phyloP scores from a whole-genome alignment of 768 basidiomycete genomes.

The Phanerochaete carnosa region DNA sequence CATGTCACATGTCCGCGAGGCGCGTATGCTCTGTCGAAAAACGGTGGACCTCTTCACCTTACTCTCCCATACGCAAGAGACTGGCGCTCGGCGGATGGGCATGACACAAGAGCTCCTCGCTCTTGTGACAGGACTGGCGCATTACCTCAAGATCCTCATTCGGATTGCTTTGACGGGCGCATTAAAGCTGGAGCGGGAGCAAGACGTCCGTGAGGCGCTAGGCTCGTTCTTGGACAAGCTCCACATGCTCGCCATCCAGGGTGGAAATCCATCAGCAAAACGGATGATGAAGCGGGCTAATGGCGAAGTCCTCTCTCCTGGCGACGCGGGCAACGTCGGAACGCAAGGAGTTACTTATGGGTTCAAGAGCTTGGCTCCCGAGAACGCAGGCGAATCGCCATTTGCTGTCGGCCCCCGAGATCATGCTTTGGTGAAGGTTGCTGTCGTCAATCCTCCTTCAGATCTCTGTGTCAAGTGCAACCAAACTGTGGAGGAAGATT shows the following conservation, averaged over 20 bases:
- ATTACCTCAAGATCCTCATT: conserved; percentile 99
- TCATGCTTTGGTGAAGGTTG: conserved; percentile 45
- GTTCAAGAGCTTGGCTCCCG: conserved; percentile 87
- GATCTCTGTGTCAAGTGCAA: conserved; percentile 91
- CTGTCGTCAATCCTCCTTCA: conserved; percentile 71
- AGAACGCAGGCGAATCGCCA: conserved; percentile 86
- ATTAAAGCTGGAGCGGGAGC: conserved; percentile 91
- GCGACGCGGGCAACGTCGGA: conserved; percentile 52
- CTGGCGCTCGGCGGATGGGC: conserved; percentile 84
- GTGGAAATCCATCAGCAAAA: conserved; percentile 75
- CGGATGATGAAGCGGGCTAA: conserved; percentile 74
- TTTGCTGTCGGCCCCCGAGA: conserved; percentile 50
- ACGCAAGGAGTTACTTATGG: conserved; percentile 91
- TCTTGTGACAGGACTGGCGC: conserved; percentile 96
- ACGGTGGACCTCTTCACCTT: conserved; percentile 98
- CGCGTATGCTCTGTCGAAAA: conserved; percentile 97
- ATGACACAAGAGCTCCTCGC: conserved; percentile 98
- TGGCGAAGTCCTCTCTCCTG: conserved; percentile 47
- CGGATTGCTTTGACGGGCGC: conserved; percentile 96
- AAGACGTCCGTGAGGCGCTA: conserved; percentile 80
- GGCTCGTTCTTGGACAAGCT: conserved; percentile 89
- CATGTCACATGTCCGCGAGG: conserved; percentile 98
- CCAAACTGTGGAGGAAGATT: conserved; percentile 95
- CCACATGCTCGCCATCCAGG: conserved; percentile 84
- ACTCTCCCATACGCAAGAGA: conserved; percentile 93